Conservation (phyloP, 164 flowering plant genomes). For the Sextonia rubra region DNA sequence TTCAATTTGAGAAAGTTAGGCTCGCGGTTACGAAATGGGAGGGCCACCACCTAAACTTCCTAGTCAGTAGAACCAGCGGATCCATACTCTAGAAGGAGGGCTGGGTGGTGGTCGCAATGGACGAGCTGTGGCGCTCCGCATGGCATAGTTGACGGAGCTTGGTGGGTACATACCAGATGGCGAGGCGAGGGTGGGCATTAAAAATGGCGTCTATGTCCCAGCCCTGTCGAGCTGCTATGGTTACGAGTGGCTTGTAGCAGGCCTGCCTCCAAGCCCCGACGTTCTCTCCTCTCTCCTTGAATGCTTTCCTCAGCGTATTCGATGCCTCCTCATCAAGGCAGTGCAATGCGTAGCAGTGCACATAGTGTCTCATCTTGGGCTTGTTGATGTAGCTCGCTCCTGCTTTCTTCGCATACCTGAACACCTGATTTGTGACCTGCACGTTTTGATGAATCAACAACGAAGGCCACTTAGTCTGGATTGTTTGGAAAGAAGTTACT, state of each 20-base stretch:
- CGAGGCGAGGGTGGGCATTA: constrained; percentile 70
- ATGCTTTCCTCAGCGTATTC: constrained; percentile 59
- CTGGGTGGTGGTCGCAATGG: background rate
- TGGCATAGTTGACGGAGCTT: constrained; percentile 95
- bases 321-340: constrained; percentile 84
- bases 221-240: constrained; percentile 64
- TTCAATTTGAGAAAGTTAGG: no score
- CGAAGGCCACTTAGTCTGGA: no score
- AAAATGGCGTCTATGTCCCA: constrained; percentile 95
- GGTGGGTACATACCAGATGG: constrained; percentile 97
- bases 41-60: no score
- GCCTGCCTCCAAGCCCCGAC: constrained; percentile 99
- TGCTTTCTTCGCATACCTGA: constrained; percentile 79
- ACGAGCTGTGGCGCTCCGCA: constrained; percentile 53
- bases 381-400: constrained; percentile 98
- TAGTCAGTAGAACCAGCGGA: no score
- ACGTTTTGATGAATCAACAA: background rate
- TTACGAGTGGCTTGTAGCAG: constrained; percentile 84
- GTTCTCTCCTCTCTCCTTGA: constrained; percentile 86
- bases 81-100: background rate
- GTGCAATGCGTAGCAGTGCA: constrained; percentile 92
- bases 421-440: constrained; percentile 97
- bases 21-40: no score
- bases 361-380: constrained; percentile 98
- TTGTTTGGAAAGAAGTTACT: no score